Evolutionary conservation across 805 yeast genomes (phyloP), one percentile per base, ranked within the genome.

Genomic region (Monosporozyma solicola): DNA sequence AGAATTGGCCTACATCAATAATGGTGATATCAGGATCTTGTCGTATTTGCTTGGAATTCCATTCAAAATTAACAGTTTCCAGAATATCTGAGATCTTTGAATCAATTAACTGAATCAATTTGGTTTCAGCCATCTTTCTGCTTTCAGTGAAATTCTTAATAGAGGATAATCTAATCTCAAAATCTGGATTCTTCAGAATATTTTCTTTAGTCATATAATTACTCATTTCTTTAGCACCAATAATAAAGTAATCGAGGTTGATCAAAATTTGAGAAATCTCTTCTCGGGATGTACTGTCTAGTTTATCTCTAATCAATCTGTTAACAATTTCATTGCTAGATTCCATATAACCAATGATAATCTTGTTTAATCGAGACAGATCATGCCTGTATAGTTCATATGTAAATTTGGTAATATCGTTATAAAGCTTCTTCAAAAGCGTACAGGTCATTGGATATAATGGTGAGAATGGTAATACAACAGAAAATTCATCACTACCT

Each of bases 371-470:
- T 27, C 82, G 72, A 33, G 79, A 80, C 22, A 83, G 74, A 43
- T 81, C 79, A 57, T 80, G 85, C 57, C 83, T 83, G 56, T 78
- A 78, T 61, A 83, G 84, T 58, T 82, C 83, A 49, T 79, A 80
- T 43, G 86, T 69, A 61, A 91, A 94, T 20, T 73, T 71, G n/a
- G 80, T 73, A 50, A 87, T 76, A 54, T 81, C 81, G 31, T 79
- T 75, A 22, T 91, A 76, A 41, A 86, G 80, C 16, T 81, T 77
- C 52, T 88, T 76, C 20, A 87, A 68, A 39, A 87, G 83, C 25
- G 88, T 80, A 68, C 97, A 92, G 33, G 89, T 81, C 71, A 88
- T 85, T 27, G 95, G 91, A 62, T 89, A 91, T 55, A 89, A 82
- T 53, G 87, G 85, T 51, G 96, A 87, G 63, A 92, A 94, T 15